These are phyloP conservation scores for Colletotrichum endophyticum DNA, from an alignment of 2,329 filamentous ascomycete species.

Conservation along the genomic window DNA sequence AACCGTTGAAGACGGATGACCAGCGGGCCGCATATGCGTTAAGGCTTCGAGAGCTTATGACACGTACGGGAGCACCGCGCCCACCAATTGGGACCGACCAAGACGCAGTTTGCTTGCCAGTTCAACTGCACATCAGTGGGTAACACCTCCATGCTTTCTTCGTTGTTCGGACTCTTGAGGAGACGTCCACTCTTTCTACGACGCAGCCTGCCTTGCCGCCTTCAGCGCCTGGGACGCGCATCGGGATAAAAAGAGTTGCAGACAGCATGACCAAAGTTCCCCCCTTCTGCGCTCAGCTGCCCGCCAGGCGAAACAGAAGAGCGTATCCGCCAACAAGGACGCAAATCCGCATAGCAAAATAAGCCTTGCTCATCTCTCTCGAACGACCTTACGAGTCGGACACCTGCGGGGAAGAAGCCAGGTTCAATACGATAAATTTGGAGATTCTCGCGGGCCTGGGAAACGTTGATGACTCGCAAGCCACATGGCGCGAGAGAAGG, in stretches of 20 bases:
- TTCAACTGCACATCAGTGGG: neutral
- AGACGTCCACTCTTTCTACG: neutral
- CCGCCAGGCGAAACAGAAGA: neutral
- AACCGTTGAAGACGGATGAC: neutral
- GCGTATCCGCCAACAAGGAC: neutral
- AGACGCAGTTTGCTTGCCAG: neutral
- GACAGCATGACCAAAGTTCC: neutral
- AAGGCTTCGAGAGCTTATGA: neutral
- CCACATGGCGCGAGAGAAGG: slow-evolving; percentile 11
- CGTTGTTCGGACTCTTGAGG: neutral
- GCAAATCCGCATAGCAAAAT: neutral
- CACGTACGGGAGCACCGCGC: neutral
- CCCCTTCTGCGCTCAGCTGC: neutral
- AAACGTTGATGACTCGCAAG: slow-evolving; percentile 11
- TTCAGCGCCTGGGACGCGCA: neutral
- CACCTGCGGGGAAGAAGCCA: neutral
- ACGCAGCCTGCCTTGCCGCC: neutral
- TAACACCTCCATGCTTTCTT: neutral
- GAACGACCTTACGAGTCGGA: neutral
- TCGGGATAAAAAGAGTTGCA: neutral
- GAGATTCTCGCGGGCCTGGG: neutral
- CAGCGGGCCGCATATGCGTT: neutral
- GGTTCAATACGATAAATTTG: neutral
- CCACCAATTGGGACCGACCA: neutral
- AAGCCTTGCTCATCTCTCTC: neutral